These are phyloP conservation scores for Tetratostichococcus sp. DNA, from an alignment of 139 green algal species.

Conservation along the genomic window DNA sequence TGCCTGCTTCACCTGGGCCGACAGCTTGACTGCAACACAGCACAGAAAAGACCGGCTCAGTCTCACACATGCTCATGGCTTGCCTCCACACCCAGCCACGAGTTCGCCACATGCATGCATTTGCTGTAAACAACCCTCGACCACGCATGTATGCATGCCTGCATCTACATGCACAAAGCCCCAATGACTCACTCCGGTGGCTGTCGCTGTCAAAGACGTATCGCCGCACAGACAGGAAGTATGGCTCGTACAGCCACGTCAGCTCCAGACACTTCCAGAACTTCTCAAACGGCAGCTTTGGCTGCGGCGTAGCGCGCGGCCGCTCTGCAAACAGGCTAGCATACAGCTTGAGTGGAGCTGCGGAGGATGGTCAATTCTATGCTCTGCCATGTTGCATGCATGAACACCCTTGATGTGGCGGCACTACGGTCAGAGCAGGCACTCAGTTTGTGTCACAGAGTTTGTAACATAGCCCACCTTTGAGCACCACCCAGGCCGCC, in stretches of 20 bases:
- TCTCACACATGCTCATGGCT: too few relatives aligned
- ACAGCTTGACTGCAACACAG: not conserved
- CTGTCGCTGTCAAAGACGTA: slow-evolving; percentile 17
- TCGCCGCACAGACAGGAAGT: slow-evolving; percentile 15
- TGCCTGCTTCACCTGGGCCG: not conserved
- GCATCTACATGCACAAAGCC: too few relatives aligned
- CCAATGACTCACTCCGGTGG: not conserved
- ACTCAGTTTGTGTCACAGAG: too few relatives aligned
- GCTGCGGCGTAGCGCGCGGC: not conserved
- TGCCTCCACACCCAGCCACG: too few relatives aligned
- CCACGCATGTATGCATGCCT: too few relatives aligned
- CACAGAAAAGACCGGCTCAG: not conserved
- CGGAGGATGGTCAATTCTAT: too few relatives aligned
- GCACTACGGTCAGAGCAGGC: too few relatives aligned
- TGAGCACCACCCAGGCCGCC: slow-evolving; percentile 7
- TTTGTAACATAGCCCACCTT: not conserved
- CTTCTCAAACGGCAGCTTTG: not conserved
- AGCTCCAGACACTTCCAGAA: slow-evolving; percentile 10
- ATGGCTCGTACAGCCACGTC: slow-evolving; percentile 17
- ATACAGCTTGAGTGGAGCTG: too few relatives aligned
- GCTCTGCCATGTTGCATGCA: too few relatives aligned
- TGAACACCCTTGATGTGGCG: too few relatives aligned
- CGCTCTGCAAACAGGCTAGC: not conserved
- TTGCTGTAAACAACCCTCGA: too few relatives aligned
- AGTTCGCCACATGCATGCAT: too few relatives aligned